Evolutionary conservation across 805 yeast species (phyloP), one percentile per base, ranked within the genome.

Genomic region (Ogataea parapolymorpha): DNA sequence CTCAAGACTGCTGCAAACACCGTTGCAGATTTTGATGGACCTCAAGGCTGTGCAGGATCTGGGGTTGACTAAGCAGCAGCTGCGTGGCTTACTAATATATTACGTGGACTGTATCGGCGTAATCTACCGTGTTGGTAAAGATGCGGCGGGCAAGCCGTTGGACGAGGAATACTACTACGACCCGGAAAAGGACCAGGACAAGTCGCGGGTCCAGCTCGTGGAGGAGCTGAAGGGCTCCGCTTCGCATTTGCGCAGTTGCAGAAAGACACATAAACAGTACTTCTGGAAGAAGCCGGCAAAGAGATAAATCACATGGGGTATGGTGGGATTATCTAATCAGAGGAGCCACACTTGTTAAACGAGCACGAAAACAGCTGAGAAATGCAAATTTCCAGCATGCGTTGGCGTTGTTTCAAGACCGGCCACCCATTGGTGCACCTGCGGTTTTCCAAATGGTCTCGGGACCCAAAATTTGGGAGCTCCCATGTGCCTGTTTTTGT

Each of bases 91-190:
- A 6, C 54, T 76, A 24, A 62, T 64, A 7, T 64, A 71, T 26
- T 61, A 66, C 32, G 65, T 79, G 27, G 48, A 44, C n/a, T 83
- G 91, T 54, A 74, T 91, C 44, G 98, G 98, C n/a, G 83, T 85
- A 9, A 90, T 93, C 45, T 77, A 79, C 55, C 82, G 98, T 62
- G 72, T 75, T 44, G 97, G 97, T 35, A 90, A 89, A 61, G 99
- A 93, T 63, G 97, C 98, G 3, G 95, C 96, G 2, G 99, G 98
- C 9, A 88, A 89, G 61, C 86, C 85, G 3, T 70, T 93, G 47
- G 98, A 91, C 51, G 95, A 88, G 60, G 97, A 93, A 60, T 93
- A 87, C 58, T 93, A 89, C 62, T 93, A 93, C 58, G 79, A 82
- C 42, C 80, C 89, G 3, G 98, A 89, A 51, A 74, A 80, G 33